Evolutionary conservation across 164 flowering plant genomes (phyloP).

Genomic region (Umbellularia californica): DNA sequence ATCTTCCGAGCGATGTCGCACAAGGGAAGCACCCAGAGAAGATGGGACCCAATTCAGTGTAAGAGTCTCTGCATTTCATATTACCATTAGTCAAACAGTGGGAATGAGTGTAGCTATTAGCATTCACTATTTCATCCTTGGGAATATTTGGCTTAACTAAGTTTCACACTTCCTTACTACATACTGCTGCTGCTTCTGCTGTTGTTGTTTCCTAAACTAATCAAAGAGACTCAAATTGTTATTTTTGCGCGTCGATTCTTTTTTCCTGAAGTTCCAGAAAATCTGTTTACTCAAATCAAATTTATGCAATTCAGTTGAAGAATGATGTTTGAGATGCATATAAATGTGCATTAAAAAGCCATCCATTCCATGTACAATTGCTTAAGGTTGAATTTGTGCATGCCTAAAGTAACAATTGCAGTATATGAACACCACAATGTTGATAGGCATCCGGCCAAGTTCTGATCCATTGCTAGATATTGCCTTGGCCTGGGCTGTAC

Average conservation of each 20-base stretch:
- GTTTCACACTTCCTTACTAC: not conserved
- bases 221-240: not conserved
- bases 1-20: constrained; percentile 50
- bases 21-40: constrained; percentile 28
- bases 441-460: too few species aligned
- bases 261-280: not conserved
- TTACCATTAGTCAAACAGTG: not conserved
- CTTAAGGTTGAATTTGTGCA: too few species aligned
- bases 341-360: too few species aligned
- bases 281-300: not conserved
- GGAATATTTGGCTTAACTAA: not conserved
- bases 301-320: not conserved
- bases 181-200: not conserved
- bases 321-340: not conserved
- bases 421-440: not conserved
- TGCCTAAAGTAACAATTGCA: not conserved
- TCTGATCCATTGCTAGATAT: too few species aligned
- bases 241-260: not conserved
- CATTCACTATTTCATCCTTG: too few species aligned
- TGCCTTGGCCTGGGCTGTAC: too few species aligned
- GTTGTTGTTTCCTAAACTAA: not conserved
- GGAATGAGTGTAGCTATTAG: not conserved
- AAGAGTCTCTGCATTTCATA: not conserved
- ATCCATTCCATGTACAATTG: too few species aligned
- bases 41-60: constrained; percentile 10